Conservation (phyloP, 208 protist species). For the Leishmania guyanensis region DNA sequence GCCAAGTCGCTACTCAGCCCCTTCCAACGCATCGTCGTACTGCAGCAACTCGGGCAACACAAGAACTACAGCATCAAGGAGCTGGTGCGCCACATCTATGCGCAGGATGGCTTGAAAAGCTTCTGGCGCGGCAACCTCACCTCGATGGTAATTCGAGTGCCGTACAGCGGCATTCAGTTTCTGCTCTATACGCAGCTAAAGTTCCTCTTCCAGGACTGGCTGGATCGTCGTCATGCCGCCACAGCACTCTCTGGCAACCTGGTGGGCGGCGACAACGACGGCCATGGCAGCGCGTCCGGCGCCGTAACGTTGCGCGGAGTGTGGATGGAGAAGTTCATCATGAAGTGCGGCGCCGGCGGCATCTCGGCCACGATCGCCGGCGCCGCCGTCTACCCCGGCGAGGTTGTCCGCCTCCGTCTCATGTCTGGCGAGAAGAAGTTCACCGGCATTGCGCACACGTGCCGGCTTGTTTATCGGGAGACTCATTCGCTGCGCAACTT, state of each 20-base stretch:
- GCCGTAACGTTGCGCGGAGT: not conserved
- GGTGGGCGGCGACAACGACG: conserved; percentile 1
- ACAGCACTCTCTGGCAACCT: not conserved
- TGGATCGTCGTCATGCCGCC: conserved; percentile 25
- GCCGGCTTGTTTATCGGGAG: conserved; percentile 65
- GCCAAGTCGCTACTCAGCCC: conserved; percentile 86
- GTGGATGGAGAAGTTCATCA: conserved; percentile 68
- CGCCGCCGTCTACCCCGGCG: conserved; percentile 81
- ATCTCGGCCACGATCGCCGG: conserved; percentile 82
- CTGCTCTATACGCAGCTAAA: conserved; percentile 80
- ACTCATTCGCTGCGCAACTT: conserved; percentile 83
- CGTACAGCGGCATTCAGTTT: conserved; percentile 90
- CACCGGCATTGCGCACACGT: conserved; percentile 63
- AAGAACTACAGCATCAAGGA: conserved; percentile 41
- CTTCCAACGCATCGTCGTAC: conserved; percentile 86
- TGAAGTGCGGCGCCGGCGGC: conserved; percentile 88
- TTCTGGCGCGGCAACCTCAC: conserved; percentile 92
- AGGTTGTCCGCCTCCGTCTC: conserved; percentile 88
- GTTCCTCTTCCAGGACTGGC: conserved; percentile 78
- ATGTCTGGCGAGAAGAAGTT: conserved; percentile 85
- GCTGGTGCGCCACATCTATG: conserved; percentile 53
- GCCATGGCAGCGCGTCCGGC: conserved; percentile 14
- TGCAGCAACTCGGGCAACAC: conserved; percentile 84
- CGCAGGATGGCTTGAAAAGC: conserved; percentile 66
- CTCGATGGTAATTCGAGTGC: conserved; percentile 88